Base-by-base conservation (phyloP, 106 monocot species). In the Dendrobium nobile region DNA sequence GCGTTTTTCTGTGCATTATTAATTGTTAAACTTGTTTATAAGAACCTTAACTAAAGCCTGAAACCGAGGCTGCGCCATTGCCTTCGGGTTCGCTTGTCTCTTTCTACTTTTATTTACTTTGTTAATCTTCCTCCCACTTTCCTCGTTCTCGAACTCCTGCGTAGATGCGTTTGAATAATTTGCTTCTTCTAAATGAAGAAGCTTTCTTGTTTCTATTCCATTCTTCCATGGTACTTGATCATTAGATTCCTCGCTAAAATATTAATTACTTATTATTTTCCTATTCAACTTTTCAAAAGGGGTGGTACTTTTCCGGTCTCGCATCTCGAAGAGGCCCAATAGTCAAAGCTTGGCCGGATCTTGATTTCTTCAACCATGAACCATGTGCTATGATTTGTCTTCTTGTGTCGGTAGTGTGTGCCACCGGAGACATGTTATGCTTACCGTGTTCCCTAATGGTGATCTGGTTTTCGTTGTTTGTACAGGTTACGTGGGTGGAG, bases 401-500 rank as follows among this genome's bases (percentile, higher is more conserved):
- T 51, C 27, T 76, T 48, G 24, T 11, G 22, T 16, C 48, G 27
- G 76, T 76, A 3, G 1, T 4, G 0, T 74, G 42, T 17, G 33
- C 19, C 41, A 11, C 13, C 33, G 51, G 10, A 51, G 10, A 11
- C 13, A 51, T 13, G 51, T 51, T 15, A 51, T 51, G 51, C 51
- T 51, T 51, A 51, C 16, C 51, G 51, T 51, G 51, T 51, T 51
- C 51, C 51, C 0, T 13, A 10, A 51, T 51, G 51, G 13, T 51
- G 13, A 51, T 51, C 13, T 13, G 10, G 3, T 51, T 15, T 0
- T 4, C 11, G 13, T 70, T 26, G 27, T 51, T 48, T 8, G 16
- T 22, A 59, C 84, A 92, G 92, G 92, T 91, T 19, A 91, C 88
- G 54, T 91, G 91, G 88, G 91, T 91, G 78, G 91, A 91, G 78